Evolutionary conservation across 1,284 basidiomycete genomes (phyloP), one percentile per base, ranked within the genome.

Genomic region (Leucoagaricus sp.): DNA sequence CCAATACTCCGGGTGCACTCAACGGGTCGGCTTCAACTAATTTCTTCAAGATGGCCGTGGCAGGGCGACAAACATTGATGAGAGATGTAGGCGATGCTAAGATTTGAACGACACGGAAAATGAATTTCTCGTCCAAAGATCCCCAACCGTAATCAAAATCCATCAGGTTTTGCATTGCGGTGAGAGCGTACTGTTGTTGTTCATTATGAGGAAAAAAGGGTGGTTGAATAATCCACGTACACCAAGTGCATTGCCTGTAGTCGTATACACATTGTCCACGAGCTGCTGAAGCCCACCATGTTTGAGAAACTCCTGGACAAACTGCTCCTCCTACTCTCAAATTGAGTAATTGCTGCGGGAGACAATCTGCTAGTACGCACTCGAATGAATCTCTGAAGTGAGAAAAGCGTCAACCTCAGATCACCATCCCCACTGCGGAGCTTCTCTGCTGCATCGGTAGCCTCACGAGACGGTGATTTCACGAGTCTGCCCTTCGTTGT

Each of bases 61-160:
- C 94, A 10, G 96, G 96, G n/a, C 96, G 87, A 64, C 93, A 93
- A 61, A 98, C 91, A 63, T 99, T 99, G 77, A 96, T 87, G n/a
- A 87, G 82, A 41, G 89, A 86, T 50, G 83, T 79, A 15, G 87
- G 76, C 0, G 89, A 85, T 3, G 91, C 86, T 38, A 97, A 80
- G 59, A 96, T 90, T 62, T 87, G 81, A 23, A 96, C 92, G 41
- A 97, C 82, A 65, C 82, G 83, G 63, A 83, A 79, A 57, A 95
- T 90, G 70, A 96, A 93, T 12, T 70, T 69, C 50, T 85, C 79
- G 61, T 86, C 84, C 12, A 96, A 80, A 25, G 77, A 78, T 2
- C 85, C 79, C 91, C 91, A 94, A 42, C 92, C 91, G 60, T 89
- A 85, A 56, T 91, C 88, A 44, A 89, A 75, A 61, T 93, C 89